Evolutionary conservation across 192 early-diverging fungal genomes (phyloP), one percentile per base, ranked within the genome.

Genomic region (Rhizoclosmatium sp.): DNA sequence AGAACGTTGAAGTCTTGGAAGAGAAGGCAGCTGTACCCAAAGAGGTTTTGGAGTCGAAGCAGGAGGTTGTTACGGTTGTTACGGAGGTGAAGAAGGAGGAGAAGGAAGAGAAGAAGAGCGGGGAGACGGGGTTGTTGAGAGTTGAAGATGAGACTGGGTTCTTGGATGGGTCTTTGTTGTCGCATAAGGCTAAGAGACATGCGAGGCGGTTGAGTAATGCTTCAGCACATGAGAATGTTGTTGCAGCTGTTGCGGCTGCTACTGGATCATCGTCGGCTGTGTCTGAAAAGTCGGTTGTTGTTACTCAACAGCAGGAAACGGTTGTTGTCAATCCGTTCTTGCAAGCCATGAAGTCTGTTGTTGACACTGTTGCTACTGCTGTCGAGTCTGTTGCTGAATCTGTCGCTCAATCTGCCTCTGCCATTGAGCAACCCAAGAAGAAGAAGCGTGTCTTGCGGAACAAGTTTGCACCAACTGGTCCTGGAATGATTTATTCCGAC

Each of bases 1-100:
- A 62, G 60, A 62, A 62, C 21, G 60, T 62, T 4, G 60, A 62
- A 40, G 60, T 62, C 21, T 9, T 62, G 60, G 60, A 62, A 40
- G 60, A 62, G 7, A 21, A 31, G 9, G 60, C 0, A 7, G 16
- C 5, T 16, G 51, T 54, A 12, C 51, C 51, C 16, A 16, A 62
- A 40, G 60, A 62, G 23, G 60, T 62, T 19, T 7, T 19, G 60
- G 23, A 9, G 9, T 31, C 60, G 23, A 62, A 7, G 9, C 14
- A 9, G 14, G 5, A 5, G 4, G 60, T 62, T 62, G 60, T 62
- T 23, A 40, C 4, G 0, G 60, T 31, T 21, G 60, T 19, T 21
- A 31, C 31, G 31, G 60, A 62, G 21, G 23, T 23, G 4, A 62
- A 7, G 5, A 54, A 9, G 5, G 60, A 62, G 23, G 21, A 62